Evolutionary conservation across 768 basidiomycete species (phyloP).

Genomic region (Xanthoconium stramineum): DNA sequence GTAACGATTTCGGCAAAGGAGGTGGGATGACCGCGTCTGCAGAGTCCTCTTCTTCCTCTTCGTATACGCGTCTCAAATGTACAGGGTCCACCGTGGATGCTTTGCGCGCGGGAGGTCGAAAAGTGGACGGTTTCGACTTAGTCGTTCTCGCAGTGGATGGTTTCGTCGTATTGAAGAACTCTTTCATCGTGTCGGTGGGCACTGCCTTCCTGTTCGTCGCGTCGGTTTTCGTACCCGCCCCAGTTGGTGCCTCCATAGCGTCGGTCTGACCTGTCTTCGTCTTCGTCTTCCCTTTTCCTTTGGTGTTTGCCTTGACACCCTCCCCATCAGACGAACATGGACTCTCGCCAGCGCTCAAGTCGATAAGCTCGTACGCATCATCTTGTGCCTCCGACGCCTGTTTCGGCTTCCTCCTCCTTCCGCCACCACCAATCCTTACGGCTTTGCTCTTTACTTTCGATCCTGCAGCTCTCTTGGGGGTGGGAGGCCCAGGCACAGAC

Average conservation of each 20-base stretch:
- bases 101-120: neutral
- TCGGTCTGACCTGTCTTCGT: neutral
- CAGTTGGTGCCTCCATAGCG: neutral
- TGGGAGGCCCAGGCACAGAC: neutral
- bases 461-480: slow-evolving; percentile 1
- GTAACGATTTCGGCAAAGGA: slow-evolving; percentile 14
- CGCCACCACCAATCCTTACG: neutral
- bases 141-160: neutral
- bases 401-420: slow-evolving; percentile 20
- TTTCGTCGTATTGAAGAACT: slow-evolving; percentile 10
- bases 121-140: slow-evolving; percentile 4
- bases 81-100: neutral
- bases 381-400: slow-evolving; percentile 25
- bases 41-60: slow-evolving; percentile 12
- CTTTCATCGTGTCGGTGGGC: slow-evolving; percentile 8
- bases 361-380: slow-evolving; percentile 25
- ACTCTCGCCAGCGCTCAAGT: slow-evolving; percentile 25
- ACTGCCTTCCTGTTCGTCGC: neutral
- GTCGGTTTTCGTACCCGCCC: neutral
- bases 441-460: slow-evolving; percentile 10
- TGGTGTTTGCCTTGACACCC: neutral
- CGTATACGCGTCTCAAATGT: neutral
- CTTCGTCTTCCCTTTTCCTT: slow-evolving; percentile 10
- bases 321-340: slow-evolving; percentile 18
- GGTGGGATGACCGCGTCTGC: neutral